A percentile compares a stretch with the other conserved stretches of the same genome.
These are phyloP conservation scores for Porpolomopsis calyptriformis DNA, from an alignment of 768 basidiomycete species.

Conservation along the genomic window DNA sequence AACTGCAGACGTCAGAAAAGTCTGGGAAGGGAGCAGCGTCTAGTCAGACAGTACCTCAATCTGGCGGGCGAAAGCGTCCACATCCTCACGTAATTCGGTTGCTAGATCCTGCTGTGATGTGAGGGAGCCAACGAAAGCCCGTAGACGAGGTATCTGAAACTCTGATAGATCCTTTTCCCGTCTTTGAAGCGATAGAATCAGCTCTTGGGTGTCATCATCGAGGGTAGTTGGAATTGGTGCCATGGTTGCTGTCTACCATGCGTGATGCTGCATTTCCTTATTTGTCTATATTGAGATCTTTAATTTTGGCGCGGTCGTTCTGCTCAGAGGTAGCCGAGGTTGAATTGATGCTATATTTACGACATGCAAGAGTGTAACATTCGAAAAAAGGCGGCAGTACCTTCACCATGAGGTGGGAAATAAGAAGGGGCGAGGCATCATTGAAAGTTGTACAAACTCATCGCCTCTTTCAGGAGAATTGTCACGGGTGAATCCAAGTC, in stretches of 20 bases:
- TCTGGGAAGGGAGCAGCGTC: background rate
- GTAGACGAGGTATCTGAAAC: conserved; percentile 68
- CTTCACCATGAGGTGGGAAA: background rate
- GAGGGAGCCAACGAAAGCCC: conserved; percentile 58
- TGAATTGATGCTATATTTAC: too few relatives aligned
- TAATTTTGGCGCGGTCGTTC: too few relatives aligned
- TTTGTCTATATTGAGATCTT: too few relatives aligned
- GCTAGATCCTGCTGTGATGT: conserved; percentile 61
- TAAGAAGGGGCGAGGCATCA: background rate
- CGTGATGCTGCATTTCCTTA: too few relatives aligned
- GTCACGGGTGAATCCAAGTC: conserved; percentile 15
- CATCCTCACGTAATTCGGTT: conserved; percentile 67
- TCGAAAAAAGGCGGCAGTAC: too few relatives aligned
- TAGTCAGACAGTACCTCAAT: conserved; percentile 47
- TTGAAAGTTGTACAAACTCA: conserved; percentile 16
- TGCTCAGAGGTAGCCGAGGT: too few relatives aligned
- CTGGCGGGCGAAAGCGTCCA: conserved; percentile 48
- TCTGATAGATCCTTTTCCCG: conserved; percentile 52
- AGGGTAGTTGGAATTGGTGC: conserved; percentile 49
- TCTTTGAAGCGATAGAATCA: conserved; percentile 44
- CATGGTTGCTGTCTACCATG: conserved; percentile 35
- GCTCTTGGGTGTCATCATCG: conserved; percentile 37
- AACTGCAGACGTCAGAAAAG: conserved; percentile 5
- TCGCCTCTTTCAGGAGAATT: conserved; percentile 24
- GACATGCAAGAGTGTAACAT: conserved; percentile 77